phyloP scores from a whole-genome alignment of 495 filamentous ascomycete species.

The Penicillium bialowiezense region DNA sequence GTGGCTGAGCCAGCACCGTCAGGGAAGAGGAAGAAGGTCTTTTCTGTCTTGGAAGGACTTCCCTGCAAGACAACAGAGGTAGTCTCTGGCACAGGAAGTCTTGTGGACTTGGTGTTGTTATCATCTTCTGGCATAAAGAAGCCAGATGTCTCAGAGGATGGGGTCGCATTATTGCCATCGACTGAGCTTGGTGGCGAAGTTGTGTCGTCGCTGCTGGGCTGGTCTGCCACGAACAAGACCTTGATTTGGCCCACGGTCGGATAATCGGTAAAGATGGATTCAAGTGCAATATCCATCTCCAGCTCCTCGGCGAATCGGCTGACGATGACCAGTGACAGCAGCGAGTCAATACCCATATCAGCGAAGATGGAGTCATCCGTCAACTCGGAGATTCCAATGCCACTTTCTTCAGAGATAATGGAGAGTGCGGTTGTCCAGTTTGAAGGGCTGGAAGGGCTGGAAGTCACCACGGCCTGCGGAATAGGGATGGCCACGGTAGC shows the following conservation, averaged over 20 bases:
- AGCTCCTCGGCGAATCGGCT: slow-evolving; percentile 35
- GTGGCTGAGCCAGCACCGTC: slow-evolving; percentile 2
- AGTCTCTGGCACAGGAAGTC: not conserved
- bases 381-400: slow-evolving; percentile 21
- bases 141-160: not conserved
- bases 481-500: too few relatives aligned
- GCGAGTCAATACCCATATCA: slow-evolving; percentile 52
- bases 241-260: slow-evolving; percentile 35
- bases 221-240: not conserved
- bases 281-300: slow-evolving; percentile 29
- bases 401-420: slow-evolving; percentile 24
- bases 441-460: not conserved
- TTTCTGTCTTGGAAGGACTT: not conserved
- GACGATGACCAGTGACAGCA: slow-evolving; percentile 44
- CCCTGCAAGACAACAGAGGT: not conserved
- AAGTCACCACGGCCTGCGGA: not conserved
- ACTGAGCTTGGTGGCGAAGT: not conserved
- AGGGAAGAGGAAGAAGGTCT: slow-evolving; percentile 4
- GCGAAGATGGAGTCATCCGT: slow-evolving; percentile 32
- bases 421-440: not conserved
- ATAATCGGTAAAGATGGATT: slow-evolving; percentile 50
- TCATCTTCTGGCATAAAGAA: not conserved
- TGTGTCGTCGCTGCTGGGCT: not conserved
- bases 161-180: not conserved
- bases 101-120: too few relatives aligned